Conservation (phyloP, 2,329 filamentous ascomycete genomes). For the Tympanopsis confertula region DNA sequence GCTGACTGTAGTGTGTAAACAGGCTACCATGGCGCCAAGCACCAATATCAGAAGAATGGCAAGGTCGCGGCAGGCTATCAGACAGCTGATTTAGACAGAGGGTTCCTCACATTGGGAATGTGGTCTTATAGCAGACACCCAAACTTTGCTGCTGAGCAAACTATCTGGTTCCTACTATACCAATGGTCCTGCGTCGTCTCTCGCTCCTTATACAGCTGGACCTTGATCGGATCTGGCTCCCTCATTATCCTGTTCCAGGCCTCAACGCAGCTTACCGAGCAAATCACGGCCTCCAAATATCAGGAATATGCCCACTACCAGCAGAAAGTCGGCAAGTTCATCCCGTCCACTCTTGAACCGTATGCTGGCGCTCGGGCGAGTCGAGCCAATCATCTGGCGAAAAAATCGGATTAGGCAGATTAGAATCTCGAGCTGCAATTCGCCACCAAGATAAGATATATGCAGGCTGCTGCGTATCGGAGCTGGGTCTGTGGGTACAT, state of each 20-base stretch:
- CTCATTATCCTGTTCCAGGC: conserved; percentile 78
- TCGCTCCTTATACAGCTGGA: conserved; percentile 66
- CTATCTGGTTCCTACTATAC: conserved; percentile 79
- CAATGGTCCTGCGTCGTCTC: conserved; percentile 74
- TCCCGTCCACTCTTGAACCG: conserved; percentile 44
- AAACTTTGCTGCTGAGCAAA: conserved; percentile 87
- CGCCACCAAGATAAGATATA: too few species aligned
- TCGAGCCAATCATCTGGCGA: too few species aligned
- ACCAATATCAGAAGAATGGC: conserved; percentile 59
- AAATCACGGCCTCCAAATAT: conserved; percentile 72
- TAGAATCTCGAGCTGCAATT: too few species aligned
- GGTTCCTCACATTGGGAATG: conserved; percentile 73
- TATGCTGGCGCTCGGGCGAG: too few species aligned
- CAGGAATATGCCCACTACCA: conserved; percentile 80
- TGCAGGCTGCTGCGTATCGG: too few species aligned
- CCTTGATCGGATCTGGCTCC: conserved; percentile 52
- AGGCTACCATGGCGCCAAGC: conserved; percentile 78
- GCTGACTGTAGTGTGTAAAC: background rate
- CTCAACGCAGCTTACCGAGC: conserved; percentile 79
- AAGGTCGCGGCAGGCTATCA: conserved; percentile 55
- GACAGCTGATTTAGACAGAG: conserved; percentile 72
- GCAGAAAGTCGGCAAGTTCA: conserved; percentile 68
- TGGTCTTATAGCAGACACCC: conserved; percentile 86
- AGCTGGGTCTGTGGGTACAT: too few species aligned
- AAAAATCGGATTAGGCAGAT: too few species aligned